Conservation (phyloP, 2,329 filamentous ascomycete species). For the Cryphonectria radicalis region DNA sequence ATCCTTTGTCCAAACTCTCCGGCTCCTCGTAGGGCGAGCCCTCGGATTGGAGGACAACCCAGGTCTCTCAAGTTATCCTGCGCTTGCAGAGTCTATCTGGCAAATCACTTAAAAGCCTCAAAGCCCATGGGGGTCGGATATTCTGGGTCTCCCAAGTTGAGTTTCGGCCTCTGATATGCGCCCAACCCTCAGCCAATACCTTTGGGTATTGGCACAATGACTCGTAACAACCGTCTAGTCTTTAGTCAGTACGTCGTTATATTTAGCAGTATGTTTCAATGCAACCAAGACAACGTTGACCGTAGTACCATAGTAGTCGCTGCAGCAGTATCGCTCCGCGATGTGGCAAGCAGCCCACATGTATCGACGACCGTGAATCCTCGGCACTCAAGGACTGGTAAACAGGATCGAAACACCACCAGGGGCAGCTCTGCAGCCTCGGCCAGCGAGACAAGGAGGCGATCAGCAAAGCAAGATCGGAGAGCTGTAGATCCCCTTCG, state of each 20-base stretch:
- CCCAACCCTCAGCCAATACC: neutral
- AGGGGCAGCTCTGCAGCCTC: neutral
- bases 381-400: neutral
- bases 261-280: conserved; percentile 15
- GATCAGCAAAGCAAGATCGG: neutral
- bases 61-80: conserved; percentile 4
- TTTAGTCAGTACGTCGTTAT: neutral
- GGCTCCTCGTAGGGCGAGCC: conserved; percentile 7
- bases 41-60: conserved; percentile 19
- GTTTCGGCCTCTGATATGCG: conserved; percentile 14
- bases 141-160: conserved; percentile 2
- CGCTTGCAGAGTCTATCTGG: conserved; percentile 9
- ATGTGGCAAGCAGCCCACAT: neutral
- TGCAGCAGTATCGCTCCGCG: neutral
- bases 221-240: neutral
- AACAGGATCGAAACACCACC: neutral
- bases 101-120: conserved; percentile 9
- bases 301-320: neutral
- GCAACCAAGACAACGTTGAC: conserved; percentile 18
- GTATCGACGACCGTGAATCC: neutral
- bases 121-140: conserved; percentile 5
- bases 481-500: conserved; percentile 8
- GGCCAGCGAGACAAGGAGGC: neutral
- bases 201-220: neutral
- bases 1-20: conserved; percentile 15